These are phyloP conservation scores for Orbilia brochopaga DNA, from an alignment of 2,329 filamentous ascomycete species.

Conservation along the genomic window DNA sequence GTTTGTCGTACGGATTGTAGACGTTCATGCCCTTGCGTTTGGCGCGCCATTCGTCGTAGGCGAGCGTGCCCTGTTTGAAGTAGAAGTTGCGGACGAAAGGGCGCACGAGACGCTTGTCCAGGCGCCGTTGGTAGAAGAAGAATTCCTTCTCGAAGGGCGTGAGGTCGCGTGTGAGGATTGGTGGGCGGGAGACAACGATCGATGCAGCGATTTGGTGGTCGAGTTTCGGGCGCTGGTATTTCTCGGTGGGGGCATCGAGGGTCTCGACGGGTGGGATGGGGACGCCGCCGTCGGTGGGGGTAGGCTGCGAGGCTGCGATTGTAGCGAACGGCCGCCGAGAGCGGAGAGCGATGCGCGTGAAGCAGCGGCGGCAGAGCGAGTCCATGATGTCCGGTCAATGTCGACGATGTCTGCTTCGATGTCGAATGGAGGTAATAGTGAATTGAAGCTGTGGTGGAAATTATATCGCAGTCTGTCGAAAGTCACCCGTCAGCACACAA, in stretches of 20 bases:
- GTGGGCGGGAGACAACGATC: conserved; percentile 84
- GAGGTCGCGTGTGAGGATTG: conserved; percentile 80
- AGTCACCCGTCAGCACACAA: neutral
- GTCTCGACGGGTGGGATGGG: conserved; percentile 2
- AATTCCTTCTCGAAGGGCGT: conserved; percentile 89
- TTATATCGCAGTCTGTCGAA: neutral
- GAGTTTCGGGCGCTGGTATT: conserved; percentile 54
- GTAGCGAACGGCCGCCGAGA: conserved; percentile 43
- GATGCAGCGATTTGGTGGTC: conserved; percentile 66
- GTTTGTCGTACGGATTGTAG: conserved; percentile 52
- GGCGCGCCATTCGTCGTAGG: conserved; percentile 82
- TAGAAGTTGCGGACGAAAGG: conserved; percentile 92
- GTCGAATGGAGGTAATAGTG: neutral
- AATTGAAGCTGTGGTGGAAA: conserved; percentile 8
- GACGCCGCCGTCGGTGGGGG: neutral
- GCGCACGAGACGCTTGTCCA: conserved; percentile 88
- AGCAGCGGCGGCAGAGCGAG: conserved; percentile 41
- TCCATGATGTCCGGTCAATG: conserved; percentile 29
- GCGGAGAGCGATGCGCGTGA: conserved; percentile 38
- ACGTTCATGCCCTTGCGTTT: conserved; percentile 51
- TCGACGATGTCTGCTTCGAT: conserved; percentile 9
- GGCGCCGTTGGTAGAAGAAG: conserved; percentile 94
- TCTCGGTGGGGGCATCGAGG: neutral
- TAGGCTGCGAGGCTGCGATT: conserved; percentile 25
- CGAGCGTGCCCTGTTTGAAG: conserved; percentile 87